A percentile compares a stretch with the other conserved stretches of the same genome.
Evolutionary conservation across 495 filamentous ascomycete genomes (phyloP).

Genomic region (Penicillium steckii): DNA sequence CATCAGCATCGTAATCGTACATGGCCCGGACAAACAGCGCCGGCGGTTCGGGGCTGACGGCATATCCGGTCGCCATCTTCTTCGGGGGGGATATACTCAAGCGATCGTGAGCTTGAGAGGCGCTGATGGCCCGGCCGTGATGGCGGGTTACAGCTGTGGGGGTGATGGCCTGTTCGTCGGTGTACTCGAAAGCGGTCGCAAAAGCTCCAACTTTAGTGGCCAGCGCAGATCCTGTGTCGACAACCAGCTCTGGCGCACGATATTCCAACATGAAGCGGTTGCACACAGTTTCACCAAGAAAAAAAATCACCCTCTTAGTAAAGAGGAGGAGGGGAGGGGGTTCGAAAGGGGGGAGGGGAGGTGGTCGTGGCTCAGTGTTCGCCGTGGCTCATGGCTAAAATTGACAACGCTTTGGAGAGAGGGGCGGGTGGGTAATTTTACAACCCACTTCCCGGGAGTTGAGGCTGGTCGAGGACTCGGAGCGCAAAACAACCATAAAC

Average conservation of each 20-base stretch:
- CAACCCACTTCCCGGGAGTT: conserved; percentile 20
- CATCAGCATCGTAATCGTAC: conserved; percentile 97
- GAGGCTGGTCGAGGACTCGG: conserved; percentile 1
- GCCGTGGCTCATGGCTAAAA: conserved; percentile 25
- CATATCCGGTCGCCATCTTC: conserved; percentile 49
- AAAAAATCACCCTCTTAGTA: background rate
- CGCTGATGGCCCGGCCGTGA: conserved; percentile 31
- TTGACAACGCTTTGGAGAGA: conserved; percentile 14
- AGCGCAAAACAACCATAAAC: conserved; percentile 4
- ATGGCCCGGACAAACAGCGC: conserved; percentile 91
- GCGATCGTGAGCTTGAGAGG: conserved; percentile 30
- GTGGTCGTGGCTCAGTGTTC: conserved; percentile 14
- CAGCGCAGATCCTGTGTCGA: conserved; percentile 34
- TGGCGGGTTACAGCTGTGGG: conserved; percentile 32
- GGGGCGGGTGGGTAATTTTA: conserved; percentile 22
- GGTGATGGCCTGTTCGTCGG: conserved; percentile 41
- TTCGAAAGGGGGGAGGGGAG: background rate
- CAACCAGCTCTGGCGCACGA: conserved; percentile 33
- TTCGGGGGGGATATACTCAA: conserved; percentile 32
- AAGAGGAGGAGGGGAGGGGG: conserved; percentile 1
- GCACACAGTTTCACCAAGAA: background rate
- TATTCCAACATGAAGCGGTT: conserved; percentile 36
- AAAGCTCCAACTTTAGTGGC: conserved; percentile 36
- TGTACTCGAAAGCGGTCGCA: conserved; percentile 47
- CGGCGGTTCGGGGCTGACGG: conserved; percentile 66